Evolutionary conservation across 352 stramenopile species (phyloP).

Genomic region (Lagenidium giganteum): DNA sequence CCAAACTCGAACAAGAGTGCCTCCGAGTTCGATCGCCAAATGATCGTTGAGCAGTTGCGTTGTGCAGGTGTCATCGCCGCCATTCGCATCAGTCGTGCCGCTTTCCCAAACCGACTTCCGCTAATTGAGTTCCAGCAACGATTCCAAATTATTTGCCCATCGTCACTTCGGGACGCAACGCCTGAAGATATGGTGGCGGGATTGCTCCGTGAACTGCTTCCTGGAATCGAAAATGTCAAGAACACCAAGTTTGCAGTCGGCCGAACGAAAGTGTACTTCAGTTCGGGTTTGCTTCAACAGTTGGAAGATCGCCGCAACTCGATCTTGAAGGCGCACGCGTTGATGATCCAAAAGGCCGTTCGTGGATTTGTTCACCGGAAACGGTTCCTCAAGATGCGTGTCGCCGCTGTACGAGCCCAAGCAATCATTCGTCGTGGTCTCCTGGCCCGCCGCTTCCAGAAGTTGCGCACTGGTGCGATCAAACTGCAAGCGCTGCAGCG

Average conservation of each 20-base stretch:
- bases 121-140: constrained; percentile 70
- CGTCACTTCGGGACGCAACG: constrained; percentile 30
- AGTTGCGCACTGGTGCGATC: constrained; percentile 32
- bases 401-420: constrained; percentile 36
- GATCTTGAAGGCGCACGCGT: constrained; percentile 55
- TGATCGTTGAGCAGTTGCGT: constrained; percentile 83
- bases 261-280: constrained; percentile 70
- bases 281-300: constrained; percentile 80
- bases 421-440: constrained; percentile 25
- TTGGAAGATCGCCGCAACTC: constrained; percentile 78
- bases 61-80: constrained; percentile 81
- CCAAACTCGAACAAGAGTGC: constrained; percentile 79
- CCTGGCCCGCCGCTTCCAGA: constrained; percentile 26
- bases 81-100: constrained; percentile 75
- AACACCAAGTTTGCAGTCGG: constrained; percentile 68
- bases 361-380: constrained; percentile 44
- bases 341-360: constrained; percentile 61
- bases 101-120: constrained; percentile 86
- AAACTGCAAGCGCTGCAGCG: constrained; percentile 36
- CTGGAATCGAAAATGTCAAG: constrained; percentile 49
- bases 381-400: constrained; percentile 32
- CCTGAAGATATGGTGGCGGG: constrained; percentile 52
- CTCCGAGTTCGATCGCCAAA: constrained; percentile 64
- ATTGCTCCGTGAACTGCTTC: constrained; percentile 49
- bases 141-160: constrained; percentile 73